phyloP scores from a whole-genome alignment of 2,329 filamentous ascomycete species.

The Pseudovirgaria hyperparasitica region DNA sequence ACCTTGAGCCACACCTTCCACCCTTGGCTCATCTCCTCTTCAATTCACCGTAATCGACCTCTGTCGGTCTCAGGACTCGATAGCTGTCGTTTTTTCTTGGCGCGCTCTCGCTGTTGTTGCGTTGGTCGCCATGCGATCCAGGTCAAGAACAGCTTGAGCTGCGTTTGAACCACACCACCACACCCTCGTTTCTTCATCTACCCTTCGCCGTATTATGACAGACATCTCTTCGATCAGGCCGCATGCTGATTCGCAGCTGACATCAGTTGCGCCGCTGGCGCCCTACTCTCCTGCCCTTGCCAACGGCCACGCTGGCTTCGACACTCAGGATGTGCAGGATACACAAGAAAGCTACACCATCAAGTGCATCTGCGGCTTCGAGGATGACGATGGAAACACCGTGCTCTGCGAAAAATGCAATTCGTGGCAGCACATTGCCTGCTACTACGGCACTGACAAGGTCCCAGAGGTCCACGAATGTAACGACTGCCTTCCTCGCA shows the following conservation, averaged over 20 bases:
- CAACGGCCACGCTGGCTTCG: constrained; percentile 22
- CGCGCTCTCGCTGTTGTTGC: constrained; percentile 10
- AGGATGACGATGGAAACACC: constrained; percentile 93
- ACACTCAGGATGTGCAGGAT: constrained; percentile 27
- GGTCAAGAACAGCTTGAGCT: constrained; percentile 22
- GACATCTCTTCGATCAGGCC: constrained; percentile 27
- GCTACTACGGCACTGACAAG: constrained; percentile 71
- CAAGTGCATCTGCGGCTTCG: constrained; percentile 91
- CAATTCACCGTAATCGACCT: constrained; percentile 1
- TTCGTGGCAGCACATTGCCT: constrained; percentile 96
- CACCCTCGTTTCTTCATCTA: constrained; percentile 9
- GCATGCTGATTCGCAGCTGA: constrained; percentile 30
- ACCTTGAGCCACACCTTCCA: neutral
- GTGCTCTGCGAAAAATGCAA: constrained; percentile 94
- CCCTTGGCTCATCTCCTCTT: neutral
- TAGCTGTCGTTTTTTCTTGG: neutral
- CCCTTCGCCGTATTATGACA: constrained; percentile 27
- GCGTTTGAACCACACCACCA: constrained; percentile 13
- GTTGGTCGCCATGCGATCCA: constrained; percentile 30
- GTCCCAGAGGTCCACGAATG: constrained; percentile 72
- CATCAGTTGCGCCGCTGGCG: constrained; percentile 19
- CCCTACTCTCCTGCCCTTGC: constrained; percentile 18
- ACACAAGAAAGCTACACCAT: constrained; percentile 84
- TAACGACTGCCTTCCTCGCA: constrained; percentile 71
- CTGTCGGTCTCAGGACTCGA: neutral